Percentiles rank a stretch among this genome's conserved stretches.
Conservation (phyloP, 306 rosid genomes). For the Cicer yamashitae region DNA sequence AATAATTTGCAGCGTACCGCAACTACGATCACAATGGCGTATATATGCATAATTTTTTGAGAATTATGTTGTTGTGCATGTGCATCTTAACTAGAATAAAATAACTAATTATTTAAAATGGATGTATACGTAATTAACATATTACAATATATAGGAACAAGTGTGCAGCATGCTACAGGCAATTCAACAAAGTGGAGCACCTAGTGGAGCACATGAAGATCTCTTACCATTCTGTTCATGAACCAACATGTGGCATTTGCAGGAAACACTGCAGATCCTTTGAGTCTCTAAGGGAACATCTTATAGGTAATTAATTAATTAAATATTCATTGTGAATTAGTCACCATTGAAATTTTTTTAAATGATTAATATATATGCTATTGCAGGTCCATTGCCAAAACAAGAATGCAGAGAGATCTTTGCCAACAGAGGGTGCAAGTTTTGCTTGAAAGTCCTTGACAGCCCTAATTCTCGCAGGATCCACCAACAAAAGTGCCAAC, state of each 20-base stretch:
- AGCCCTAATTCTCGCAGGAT: constrained; percentile 70
- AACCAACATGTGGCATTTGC: constrained; percentile 89
- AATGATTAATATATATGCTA: neutral
- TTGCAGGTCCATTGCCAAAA: constrained; percentile 84
- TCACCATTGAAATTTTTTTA: neutral
- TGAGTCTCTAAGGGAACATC: constrained; percentile 95
- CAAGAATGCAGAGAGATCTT: constrained; percentile 86
- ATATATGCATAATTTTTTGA: too few relatives aligned
- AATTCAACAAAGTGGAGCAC: constrained; percentile 89
- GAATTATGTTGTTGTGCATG: neutral
- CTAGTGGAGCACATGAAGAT: constrained; percentile 96
- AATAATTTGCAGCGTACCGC: too few relatives aligned
- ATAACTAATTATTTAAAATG: too few relatives aligned
- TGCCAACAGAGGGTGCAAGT: constrained; percentile 78
- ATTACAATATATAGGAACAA: constrained; percentile 63
- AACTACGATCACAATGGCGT: too few relatives aligned
- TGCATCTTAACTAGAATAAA: neutral
- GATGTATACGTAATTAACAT: neutral
- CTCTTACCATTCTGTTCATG: constrained; percentile 90
- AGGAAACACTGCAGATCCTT: constrained; percentile 90
- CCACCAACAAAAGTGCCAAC: constrained; percentile 87
- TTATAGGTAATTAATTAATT: constrained; percentile 62
- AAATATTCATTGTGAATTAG: neutral
- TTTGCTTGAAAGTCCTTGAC: constrained; percentile 84
- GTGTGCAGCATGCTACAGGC: constrained; percentile 93